These are phyloP conservation scores for Capsicum baccatum DNA, from an alignment of 257 asterid genomes.

Conservation along the genomic window DNA sequence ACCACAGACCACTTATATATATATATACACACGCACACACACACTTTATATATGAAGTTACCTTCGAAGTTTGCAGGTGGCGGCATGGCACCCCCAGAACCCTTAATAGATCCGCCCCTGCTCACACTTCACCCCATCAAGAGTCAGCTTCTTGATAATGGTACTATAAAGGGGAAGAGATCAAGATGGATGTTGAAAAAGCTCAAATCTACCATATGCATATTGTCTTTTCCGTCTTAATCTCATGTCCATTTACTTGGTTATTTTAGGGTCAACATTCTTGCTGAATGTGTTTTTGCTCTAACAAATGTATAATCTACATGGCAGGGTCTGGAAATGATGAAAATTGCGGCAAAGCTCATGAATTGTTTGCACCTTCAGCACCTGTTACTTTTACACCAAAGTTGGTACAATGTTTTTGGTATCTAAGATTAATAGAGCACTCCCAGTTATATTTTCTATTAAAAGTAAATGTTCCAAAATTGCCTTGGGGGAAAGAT, in stretches of 20 bases:
- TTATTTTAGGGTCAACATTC: not conserved
- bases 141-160: not conserved
- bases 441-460: not conserved
- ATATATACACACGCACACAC: too few species aligned
- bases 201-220: not conserved
- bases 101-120: too few species aligned
- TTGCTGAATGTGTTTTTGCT: not conserved
- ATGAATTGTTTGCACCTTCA: not conserved
- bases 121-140: not conserved
- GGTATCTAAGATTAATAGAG: constrained; percentile 17
- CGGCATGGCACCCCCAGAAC: too few species aligned
- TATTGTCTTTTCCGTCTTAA: not conserved
- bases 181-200: not conserved
- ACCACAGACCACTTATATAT: too few species aligned
- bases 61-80: too few species aligned
- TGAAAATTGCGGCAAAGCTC: not conserved
- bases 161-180: not conserved
- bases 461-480: not conserved
- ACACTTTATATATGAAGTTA: too few species aligned
- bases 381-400: not conserved
- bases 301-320: not conserved
- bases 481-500: constrained; percentile 19
- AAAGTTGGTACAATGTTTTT: constrained; percentile 16
- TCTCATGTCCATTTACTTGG: not conserved
- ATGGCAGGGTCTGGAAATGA: not conserved